A percentile compares a stretch with the other conserved stretches of the same genome.
These are phyloP conservation scores for Effrenium voratum DNA, from an alignment of 73 alveolate genomes.

Conservation along the genomic window DNA sequence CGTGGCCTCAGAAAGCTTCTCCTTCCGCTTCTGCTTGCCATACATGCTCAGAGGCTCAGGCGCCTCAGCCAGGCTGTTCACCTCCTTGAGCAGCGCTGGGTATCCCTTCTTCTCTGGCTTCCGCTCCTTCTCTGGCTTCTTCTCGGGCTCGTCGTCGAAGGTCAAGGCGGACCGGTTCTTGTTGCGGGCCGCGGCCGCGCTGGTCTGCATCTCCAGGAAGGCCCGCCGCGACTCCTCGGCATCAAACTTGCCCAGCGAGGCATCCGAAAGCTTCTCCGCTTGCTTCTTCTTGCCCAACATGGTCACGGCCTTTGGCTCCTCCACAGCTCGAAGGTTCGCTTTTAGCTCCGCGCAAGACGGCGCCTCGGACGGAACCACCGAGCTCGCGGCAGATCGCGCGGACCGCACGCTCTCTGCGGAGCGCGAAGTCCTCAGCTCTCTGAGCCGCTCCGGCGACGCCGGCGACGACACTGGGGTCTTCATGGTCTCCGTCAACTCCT, in stretches of 20 bases:
- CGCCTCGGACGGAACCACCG: too few relatives aligned
- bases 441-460: too few relatives aligned
- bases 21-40: not conserved
- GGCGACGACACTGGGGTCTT: too few relatives aligned
- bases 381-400: too few relatives aligned
- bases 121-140: too few relatives aligned
- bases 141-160: not conserved
- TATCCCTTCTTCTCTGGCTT: not conserved
- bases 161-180: not conserved
- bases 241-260: slow-evolving; percentile 2
- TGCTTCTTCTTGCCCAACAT: not conserved
- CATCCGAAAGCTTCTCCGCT: not conserved
- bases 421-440: too few relatives aligned
- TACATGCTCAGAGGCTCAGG: not conserved
- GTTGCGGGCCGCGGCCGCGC: not conserved
- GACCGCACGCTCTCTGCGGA: too few relatives aligned
- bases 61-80: not conserved
- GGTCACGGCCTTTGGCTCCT: not conserved
- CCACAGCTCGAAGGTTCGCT: too few relatives aligned
- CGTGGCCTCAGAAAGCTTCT: slow-evolving; percentile 27
- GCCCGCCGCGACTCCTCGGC: not conserved
- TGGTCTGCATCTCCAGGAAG: not conserved
- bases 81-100: slow-evolving; percentile 10
- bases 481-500: too few relatives aligned
- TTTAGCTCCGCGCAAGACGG: too few relatives aligned